phyloP scores from a whole-genome alignment of 257 asterid genomes.

The Solanum tacnaense region DNA sequence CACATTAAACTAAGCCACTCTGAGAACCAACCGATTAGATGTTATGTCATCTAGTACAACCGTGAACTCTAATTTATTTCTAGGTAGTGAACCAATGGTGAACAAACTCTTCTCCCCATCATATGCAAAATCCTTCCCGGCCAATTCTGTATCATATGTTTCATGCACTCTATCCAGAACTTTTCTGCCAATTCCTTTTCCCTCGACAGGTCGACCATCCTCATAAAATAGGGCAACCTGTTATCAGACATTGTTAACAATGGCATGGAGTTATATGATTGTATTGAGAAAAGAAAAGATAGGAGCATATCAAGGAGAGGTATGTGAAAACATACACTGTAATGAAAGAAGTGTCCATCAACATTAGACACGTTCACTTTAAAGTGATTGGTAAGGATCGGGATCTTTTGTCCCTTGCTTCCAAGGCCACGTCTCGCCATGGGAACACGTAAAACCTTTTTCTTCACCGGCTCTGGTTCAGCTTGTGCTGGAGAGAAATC shows the following conservation, averaged over 20 bases:
- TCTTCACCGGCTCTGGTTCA: conserved; percentile 26
- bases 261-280: not conserved
- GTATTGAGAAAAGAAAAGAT: not conserved
- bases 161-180: too few species aligned
- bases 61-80: conserved; percentile 68
- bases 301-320: too few species aligned
- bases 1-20: not conserved
- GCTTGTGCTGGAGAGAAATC: conserved; percentile 46
- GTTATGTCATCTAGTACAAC: conserved; percentile 75
- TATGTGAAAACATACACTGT: conserved; percentile 48
- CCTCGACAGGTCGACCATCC: conserved; percentile 90
- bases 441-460: conserved; percentile 47
- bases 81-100: conserved; percentile 78
- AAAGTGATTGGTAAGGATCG: conserved; percentile 75
- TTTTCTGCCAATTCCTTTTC: conserved; percentile 32
- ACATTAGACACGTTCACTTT: conserved; percentile 55
- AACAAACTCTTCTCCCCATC: conserved; percentile 88
- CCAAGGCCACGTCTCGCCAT: conserved; percentile 79
- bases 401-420: conserved; percentile 53
- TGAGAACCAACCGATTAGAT: conserved; percentile 43
- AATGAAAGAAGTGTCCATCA: conserved; percentile 75
- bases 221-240: conserved; percentile 88
- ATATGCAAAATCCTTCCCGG: conserved; percentile 57
- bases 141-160: conserved; percentile 20
- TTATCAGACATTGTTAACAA: too few species aligned